Base-by-base conservation (phyloP, 2,329 filamentous ascomycete genomes). In the Pseudopithomyces maydicus region DNA sequence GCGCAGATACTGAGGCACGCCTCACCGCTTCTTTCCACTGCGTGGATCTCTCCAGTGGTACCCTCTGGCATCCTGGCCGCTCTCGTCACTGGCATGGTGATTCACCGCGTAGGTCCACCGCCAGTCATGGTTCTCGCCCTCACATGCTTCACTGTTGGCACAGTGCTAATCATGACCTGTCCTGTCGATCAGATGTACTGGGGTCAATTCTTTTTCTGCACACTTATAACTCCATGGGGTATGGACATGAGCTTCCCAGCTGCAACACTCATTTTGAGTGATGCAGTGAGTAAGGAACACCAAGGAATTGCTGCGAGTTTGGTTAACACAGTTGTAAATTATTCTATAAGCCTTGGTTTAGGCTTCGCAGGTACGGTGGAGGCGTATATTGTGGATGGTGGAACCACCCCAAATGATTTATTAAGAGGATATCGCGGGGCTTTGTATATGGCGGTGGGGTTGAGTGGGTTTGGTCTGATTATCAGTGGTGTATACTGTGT, bases 181-280 rank as follows among this genome's bases (percentile, higher is more conserved):
- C 79, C 78, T 0, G 61, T 76, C 2, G 53, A 72, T 19, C 77
- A 80, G 56, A 73, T 63, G 6, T 81, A 81, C 63, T 81, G 79
- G 79, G 73, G 71, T 2, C 74, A 75, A 15, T 49, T 70, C 8
- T 77, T 78, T 41, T 61, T 75, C 14, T 56, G 59, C 11, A 63
- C 67, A 6, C 26, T 76, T 0, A 63, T 76, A 17, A 76, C 70
- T 1, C 73, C 69, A 0, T 75, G 71, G 69, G 77, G 76, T 1
- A 78, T 79, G 72, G 78, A 79, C 48, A 77, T 79, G 71, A 69
- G 64, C 1, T 80, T 79, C 51, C 76, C 77, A 0, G 76, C 78
- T 6, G 76, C 70, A 1, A 77, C 74, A 1, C 64, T 80, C 10
- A 75, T 80, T 15, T 66, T 79, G 51, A 72, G 66, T 17, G 74